Evolutionary conservation across 805 yeast species (phyloP).

Genomic region (Saccharomycopsis guyanensis): DNA sequence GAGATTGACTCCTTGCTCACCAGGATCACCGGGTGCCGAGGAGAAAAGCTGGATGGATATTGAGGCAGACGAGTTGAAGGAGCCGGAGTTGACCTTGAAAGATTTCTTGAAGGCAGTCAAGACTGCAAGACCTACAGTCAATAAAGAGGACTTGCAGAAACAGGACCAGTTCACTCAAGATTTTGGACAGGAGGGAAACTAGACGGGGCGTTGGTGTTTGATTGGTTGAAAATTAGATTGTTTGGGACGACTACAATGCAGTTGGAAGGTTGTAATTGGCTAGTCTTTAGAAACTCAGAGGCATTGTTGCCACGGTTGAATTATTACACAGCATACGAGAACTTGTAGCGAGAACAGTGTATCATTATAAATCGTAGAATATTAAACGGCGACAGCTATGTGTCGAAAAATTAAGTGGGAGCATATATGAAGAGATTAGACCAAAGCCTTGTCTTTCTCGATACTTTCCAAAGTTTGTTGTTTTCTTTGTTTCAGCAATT

Average conservation of each 20-base stretch:
- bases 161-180: conserved; percentile 88
- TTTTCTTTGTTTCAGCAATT: conserved; percentile 42
- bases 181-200: conserved; percentile 96
- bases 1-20: conserved; percentile 87
- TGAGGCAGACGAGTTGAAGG: conserved; percentile 79
- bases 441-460: background rate
- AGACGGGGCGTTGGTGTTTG: too few relatives aligned
- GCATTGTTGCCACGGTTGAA: too few relatives aligned
- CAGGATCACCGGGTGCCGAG: conserved; percentile 81
- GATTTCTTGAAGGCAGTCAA: conserved; percentile 92
- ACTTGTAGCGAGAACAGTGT: background rate
- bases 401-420: too few relatives aligned
- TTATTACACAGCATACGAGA: too few relatives aligned
- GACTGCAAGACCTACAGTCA: conserved; percentile 91
- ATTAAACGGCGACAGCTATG: background rate
- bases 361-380: background rate
- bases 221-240: too few relatives aligned
- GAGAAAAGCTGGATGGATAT: conserved; percentile 95
- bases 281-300: too few relatives aligned
- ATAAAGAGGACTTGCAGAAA: conserved; percentile 68
- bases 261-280: too few relatives aligned
- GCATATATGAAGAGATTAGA: too few relatives aligned
- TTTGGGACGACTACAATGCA: too few relatives aligned
- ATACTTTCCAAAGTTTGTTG: background rate
- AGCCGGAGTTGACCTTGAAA: conserved; percentile 82